Evolutionary conservation across 495 filamentous ascomycete genomes (phyloP).

Genomic region (Podospora bellae-mahoneyi): DNA sequence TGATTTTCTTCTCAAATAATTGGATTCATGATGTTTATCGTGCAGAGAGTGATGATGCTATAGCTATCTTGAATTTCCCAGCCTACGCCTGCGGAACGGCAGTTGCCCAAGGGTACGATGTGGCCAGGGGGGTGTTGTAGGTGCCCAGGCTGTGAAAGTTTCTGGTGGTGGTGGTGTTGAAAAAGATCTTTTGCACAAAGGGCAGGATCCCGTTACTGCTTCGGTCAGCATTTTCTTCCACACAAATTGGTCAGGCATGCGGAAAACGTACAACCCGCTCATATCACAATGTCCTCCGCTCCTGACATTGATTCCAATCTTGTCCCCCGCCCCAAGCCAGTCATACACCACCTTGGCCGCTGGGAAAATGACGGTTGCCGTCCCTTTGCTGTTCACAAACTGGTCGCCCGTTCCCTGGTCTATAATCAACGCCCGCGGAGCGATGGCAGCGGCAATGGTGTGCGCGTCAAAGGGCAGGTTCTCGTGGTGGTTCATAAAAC

Average conservation of each 20-base stretch:
- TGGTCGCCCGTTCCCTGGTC: constrained; percentile 49
- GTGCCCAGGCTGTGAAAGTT: constrained; percentile 45
- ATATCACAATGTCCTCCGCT: constrained; percentile 50
- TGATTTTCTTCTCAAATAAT: background rate
- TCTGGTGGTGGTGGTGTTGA: constrained; percentile 46
- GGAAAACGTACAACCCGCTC: constrained; percentile 45
- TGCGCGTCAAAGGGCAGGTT: constrained; percentile 52
- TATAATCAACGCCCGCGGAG: constrained; percentile 51
- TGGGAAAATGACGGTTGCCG: constrained; percentile 48
- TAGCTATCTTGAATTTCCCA: background rate
- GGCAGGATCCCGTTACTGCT: constrained; percentile 46
- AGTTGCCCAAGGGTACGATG: constrained; percentile 48
- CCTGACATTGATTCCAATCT: constrained; percentile 50
- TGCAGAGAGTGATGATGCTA: too few relatives aligned
- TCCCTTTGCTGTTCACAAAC: constrained; percentile 52
- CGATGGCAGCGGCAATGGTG: constrained; percentile 51
- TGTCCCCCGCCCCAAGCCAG: constrained; percentile 47
- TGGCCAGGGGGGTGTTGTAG: constrained; percentile 46
- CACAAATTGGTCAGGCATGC: background rate
- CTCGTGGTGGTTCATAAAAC: constrained; percentile 48
- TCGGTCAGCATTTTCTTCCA: background rate
- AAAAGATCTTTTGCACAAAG: constrained; percentile 49
- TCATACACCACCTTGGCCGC: constrained; percentile 52
- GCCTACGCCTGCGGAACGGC: constrained; percentile 33
- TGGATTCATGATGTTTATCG: too few relatives aligned